These are phyloP conservation scores for Colletotrichum sp. DNA, from an alignment of 2,329 filamentous ascomycete genomes.

Conservation along the genomic window DNA sequence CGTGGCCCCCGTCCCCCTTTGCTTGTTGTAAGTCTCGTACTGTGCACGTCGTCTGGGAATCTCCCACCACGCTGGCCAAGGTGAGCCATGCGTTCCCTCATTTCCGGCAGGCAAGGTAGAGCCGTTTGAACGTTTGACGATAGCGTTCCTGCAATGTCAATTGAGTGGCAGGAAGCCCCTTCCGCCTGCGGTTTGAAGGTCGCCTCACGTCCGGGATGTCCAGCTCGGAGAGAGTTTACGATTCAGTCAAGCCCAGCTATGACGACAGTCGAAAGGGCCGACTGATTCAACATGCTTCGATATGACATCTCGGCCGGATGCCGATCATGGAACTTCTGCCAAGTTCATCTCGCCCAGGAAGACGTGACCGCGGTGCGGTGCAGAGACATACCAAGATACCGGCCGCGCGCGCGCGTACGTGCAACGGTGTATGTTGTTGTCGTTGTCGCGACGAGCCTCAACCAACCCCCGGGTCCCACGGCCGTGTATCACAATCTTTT, in stretches of 20 bases:
- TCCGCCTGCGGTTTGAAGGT: conserved; percentile 11
- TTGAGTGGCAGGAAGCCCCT: not conserved
- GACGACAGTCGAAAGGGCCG: conserved; percentile 10
- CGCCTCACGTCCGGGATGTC: conserved; percentile 16
- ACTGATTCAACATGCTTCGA: conserved; percentile 12
- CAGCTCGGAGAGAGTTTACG: conserved; percentile 3
- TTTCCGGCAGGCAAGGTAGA: conserved; percentile 20
- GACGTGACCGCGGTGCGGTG: not conserved
- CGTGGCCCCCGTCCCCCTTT: not conserved
- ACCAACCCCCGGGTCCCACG: not conserved
- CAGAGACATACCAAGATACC: not conserved
- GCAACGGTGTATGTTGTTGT: not conserved
- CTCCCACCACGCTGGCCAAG: not conserved
- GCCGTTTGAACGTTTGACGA: not conserved
- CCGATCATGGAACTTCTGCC: conserved; percentile 16
- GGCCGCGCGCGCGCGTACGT: not conserved
- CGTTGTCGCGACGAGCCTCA: not conserved
- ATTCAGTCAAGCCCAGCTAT: conserved; percentile 9
- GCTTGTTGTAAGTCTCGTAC: not conserved
- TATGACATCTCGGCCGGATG: conserved; percentile 16
- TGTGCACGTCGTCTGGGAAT: not conserved
- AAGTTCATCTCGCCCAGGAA: conserved; percentile 15
- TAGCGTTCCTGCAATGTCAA: conserved; percentile 14
- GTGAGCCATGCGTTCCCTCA: conserved; percentile 11
- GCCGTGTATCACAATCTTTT: conserved; percentile 18